Percentiles rank a stretch among this genome's conserved stretches.
These are phyloP conservation scores for Penicillium nucicola DNA, from an alignment of 495 filamentous ascomycete genomes.

Conservation along the genomic window DNA sequence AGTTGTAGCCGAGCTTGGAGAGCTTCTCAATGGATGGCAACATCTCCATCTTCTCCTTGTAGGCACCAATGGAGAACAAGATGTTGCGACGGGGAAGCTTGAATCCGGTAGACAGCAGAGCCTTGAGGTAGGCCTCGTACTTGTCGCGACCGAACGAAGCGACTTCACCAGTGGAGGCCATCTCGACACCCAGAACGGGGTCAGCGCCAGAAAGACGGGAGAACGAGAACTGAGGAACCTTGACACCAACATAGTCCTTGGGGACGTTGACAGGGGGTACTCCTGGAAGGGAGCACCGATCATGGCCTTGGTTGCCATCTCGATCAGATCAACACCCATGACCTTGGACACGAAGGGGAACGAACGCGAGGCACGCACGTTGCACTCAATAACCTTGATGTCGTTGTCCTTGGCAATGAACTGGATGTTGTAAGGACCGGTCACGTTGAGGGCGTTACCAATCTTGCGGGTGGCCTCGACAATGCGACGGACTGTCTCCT, in stretches of 20 bases:
- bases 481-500: constrained; percentile 84
- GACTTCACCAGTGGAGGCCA: constrained; percentile 98
- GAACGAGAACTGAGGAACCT: constrained; percentile 99
- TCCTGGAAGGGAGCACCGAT: constrained; percentile 75
- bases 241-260: constrained; percentile 86
- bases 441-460: constrained; percentile 89
- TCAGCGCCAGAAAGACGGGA: constrained; percentile 93
- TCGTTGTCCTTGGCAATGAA: constrained; percentile 99
- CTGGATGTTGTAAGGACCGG: constrained; percentile 97
- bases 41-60: constrained; percentile 97
- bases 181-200: constrained; percentile 95
- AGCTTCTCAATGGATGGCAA: constrained; percentile 88
- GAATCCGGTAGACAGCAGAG: constrained; percentile 91
- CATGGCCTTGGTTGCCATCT: constrained; percentile 98
- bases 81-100: constrained; percentile 94
- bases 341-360: constrained; percentile 99
- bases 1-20: constrained; percentile 82
- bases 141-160: constrained; percentile 95
- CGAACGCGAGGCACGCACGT: constrained; percentile 91
- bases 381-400: constrained; percentile 98
- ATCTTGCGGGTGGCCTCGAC: constrained; percentile 96
- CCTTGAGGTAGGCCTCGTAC: constrained; percentile 97
- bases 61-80: constrained; percentile 90
- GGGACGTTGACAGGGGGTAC: constrained; percentile 77
- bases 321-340: constrained; percentile 96